These are phyloP conservation scores for Calonectria montana DNA, from an alignment of 2,329 filamentous ascomycete genomes.

Conservation along the genomic window DNA sequence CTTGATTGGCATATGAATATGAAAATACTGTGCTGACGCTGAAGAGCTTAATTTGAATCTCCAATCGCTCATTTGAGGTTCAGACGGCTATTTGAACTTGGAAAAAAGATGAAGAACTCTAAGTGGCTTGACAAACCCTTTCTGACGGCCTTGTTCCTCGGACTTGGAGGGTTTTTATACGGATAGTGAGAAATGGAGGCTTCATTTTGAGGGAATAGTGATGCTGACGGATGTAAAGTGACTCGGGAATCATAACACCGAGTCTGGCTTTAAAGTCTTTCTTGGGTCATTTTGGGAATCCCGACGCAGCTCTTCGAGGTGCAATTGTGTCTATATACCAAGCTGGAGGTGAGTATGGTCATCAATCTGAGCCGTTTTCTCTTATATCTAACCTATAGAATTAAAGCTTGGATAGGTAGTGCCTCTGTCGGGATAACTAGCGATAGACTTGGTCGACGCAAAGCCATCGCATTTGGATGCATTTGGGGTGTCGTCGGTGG, in stretches of 20 bases:
- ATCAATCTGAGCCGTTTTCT: background rate
- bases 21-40: background rate
- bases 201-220: accelerated
- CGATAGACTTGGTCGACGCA: slow-evolving; percentile 50
- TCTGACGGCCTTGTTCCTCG: slow-evolving; percentile 52
- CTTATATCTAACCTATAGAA: background rate
- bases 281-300: slow-evolving; percentile 48
- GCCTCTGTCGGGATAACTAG: slow-evolving; percentile 53
- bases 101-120: slow-evolving; percentile 38
- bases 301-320: slow-evolving; percentile 48
- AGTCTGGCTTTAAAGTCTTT: slow-evolving; percentile 52
- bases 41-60: background rate
- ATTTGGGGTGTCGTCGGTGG: slow-evolving; percentile 53
- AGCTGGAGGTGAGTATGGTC: slow-evolving; percentile 45
- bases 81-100: background rate
- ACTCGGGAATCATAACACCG: slow-evolving; percentile 56
- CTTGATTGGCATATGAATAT: slow-evolving; percentile 14
- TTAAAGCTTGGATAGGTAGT: slow-evolving; percentile 52
- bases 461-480: slow-evolving; percentile 54
- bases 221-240: slow-evolving; percentile 36
- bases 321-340: slow-evolving; percentile 56
- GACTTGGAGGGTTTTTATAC: slow-evolving; percentile 55
- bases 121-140: slow-evolving; percentile 53
- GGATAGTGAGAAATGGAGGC: slow-evolving; percentile 45
- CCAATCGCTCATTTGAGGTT: background rate